These are phyloP conservation scores for Pyricularia pennisetigena DNA, from an alignment of 2,329 filamentous ascomycete species.

Conservation along the genomic window DNA sequence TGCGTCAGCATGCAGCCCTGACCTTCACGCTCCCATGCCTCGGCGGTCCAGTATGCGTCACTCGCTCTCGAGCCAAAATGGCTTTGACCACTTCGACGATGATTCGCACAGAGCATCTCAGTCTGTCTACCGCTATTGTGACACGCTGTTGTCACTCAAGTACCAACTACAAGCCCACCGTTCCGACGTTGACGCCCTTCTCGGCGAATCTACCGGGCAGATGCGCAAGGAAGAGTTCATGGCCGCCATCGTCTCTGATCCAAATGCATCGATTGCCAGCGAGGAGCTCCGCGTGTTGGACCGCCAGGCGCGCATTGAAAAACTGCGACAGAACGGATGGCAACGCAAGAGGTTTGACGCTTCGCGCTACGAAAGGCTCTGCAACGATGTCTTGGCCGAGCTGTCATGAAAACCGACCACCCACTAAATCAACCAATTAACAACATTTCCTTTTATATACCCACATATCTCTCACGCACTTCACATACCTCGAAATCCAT, in stretches of 20 bases:
- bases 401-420: slow-evolving; percentile 19
- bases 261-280: slow-evolving; percentile 14
- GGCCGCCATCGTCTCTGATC: slow-evolving; percentile 6
- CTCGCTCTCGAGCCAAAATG: background rate
- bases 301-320: slow-evolving; percentile 41
- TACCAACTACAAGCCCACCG: slow-evolving; percentile 39
- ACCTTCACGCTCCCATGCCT: slow-evolving; percentile 11
- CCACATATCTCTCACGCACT: background rate
- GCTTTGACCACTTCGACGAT: slow-evolving; percentile 9
- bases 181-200: slow-evolving; percentile 31
- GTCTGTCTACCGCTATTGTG: slow-evolving; percentile 38
- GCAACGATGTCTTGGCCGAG: slow-evolving; percentile 41
- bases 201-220: slow-evolving; percentile 13
- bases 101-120: slow-evolving; percentile 24
- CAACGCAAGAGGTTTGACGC: slow-evolving; percentile 44
- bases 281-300: slow-evolving; percentile 29
- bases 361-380: slow-evolving; percentile 40
- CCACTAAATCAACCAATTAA: background rate
- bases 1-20: background rate
- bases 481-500: background rate
- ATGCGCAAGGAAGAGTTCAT: background rate
- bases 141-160: slow-evolving; percentile 35
- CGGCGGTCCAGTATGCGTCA: slow-evolving; percentile 4
- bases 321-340: slow-evolving; percentile 44
- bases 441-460: background rate